These are phyloP conservation scores for Fusarium clavum DNA, from an alignment of 2,329 filamentous ascomycete genomes.

Conservation along the genomic window DNA sequence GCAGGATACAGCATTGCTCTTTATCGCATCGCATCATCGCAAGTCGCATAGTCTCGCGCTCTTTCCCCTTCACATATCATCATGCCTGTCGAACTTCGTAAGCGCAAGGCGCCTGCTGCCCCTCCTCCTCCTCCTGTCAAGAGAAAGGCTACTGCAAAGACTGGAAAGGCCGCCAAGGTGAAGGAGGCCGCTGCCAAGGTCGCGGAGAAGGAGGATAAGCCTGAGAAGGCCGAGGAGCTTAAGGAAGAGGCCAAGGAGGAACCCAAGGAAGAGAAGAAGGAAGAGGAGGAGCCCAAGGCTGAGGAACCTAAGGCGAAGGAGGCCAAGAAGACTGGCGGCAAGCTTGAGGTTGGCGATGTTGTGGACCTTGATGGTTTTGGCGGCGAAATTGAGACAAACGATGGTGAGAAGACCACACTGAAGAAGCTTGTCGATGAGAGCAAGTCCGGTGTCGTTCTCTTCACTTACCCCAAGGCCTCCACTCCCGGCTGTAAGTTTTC, in stretches of 20 bases:
- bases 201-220: conserved; percentile 48
- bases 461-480: conserved; percentile 95
- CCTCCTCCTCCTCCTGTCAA: conserved; percentile 55
- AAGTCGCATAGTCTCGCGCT: conserved; percentile 16
- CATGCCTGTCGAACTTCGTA: conserved; percentile 70
- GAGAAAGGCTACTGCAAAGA: conserved; percentile 52
- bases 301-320: conserved; percentile 53
- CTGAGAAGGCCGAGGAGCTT: conserved; percentile 52
- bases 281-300: conserved; percentile 36
- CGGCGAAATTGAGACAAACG: conserved; percentile 84
- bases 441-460: conserved; percentile 87
- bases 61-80: conserved; percentile 16
- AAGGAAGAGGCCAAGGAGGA: conserved; percentile 41
- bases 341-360: conserved; percentile 65
- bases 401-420: conserved; percentile 82
- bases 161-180: conserved; percentile 36
- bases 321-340: conserved; percentile 43
- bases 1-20: conserved; percentile 21
- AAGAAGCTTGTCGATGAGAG: conserved; percentile 85
- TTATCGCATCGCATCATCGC: conserved; percentile 27
- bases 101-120: conserved; percentile 68
- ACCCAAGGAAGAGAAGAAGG: conserved; percentile 26
- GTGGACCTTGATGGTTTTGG: conserved; percentile 71
- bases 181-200: conserved; percentile 49
- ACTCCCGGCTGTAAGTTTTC: conserved; percentile 87